Base-by-base conservation (phyloP, 2,329 filamentous ascomycete genomes). In the Tolypocladium sp. region DNA sequence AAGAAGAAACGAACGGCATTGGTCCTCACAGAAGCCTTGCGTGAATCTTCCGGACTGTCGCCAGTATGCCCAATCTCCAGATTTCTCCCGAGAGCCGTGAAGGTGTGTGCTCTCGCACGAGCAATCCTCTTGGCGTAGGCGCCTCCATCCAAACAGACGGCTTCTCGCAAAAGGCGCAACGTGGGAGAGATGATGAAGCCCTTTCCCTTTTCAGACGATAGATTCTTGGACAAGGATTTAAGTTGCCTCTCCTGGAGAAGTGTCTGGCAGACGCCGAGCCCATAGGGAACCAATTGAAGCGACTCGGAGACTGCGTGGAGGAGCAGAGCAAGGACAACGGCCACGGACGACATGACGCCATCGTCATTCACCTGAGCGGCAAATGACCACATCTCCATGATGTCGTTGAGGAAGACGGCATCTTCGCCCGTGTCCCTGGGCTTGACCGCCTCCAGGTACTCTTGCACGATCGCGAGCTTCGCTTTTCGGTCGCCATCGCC, bases 171-270 rank as follows among this genome's bases (percentile, higher is more conserved):
- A 57, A 99, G 77, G 59, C 93, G 86, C 60, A 99, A 76, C 30
- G 90, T 92, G 1, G 94, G 93, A 3, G 91, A 94, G 61, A 97
- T 92, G 60, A 97, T 78, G 72, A 90, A 91, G 44, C 92, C 91
- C 69, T 95, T 96, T 55, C 85, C 82, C 72, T 91, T 92, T 30
- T 90, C 87, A 0, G 90, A 85, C 4, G 90, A 88, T 22, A 97
- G 76, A 61, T 91, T 91, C 61, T 87, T 86, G 38, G 90, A 86
- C 30, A 97, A 76, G 3, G 96, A 82, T 65, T 92, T 91, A 63
- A 92, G 79, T 65, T 96, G 91, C 33, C 87, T 84, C 63, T 89
- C 89, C 67, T 92, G 89, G 35, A 99, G 76, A 49, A 97, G 76
- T 20, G 90, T 90, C 64, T 90, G 89, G 71, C 91, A 92, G 55